phyloP scores from a whole-genome alignment of 768 basidiomycete genomes.

The Mycena capillaripes region DNA sequence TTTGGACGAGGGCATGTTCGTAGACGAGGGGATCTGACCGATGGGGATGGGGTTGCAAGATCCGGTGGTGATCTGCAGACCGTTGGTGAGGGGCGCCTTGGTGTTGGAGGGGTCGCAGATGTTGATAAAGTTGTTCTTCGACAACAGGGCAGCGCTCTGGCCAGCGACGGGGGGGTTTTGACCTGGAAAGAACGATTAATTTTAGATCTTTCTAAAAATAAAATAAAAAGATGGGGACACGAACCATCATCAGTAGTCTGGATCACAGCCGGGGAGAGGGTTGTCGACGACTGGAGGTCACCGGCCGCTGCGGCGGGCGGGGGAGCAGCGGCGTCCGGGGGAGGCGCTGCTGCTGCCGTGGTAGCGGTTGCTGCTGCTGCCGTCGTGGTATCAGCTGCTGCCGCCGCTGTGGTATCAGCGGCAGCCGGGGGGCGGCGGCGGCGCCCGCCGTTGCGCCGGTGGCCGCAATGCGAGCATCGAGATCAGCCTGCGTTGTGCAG shows the following conservation, averaged over 20 bases:
- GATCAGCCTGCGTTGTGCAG: constrained; percentile 65
- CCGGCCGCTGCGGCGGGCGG: neutral
- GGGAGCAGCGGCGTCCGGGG: too few relatives aligned
- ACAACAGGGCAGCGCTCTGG: constrained; percentile 54
- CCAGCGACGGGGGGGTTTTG: constrained; percentile 59
- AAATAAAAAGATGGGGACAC: neutral
- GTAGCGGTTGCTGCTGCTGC: neutral
- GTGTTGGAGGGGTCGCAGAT: constrained; percentile 55
- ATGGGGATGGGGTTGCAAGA: constrained; percentile 70
- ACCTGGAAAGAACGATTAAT: neutral
- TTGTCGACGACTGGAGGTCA: neutral
- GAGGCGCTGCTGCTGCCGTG: neutral
- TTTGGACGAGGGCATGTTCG: constrained; percentile 63
- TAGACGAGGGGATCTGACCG: constrained; percentile 59
- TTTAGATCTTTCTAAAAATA: neutral
- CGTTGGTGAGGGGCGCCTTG: constrained; percentile 66
- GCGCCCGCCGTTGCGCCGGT: constrained; percentile 26
- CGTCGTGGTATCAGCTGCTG: neutral
- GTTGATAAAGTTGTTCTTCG: constrained; percentile 78
- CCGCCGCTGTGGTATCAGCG: neutral
- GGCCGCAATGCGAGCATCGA: constrained; percentile 61
- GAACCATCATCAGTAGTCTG: constrained; percentile 59
- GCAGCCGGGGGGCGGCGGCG: constrained; percentile 23
- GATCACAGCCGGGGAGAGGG: constrained; percentile 62
- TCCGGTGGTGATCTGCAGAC: constrained; percentile 58